These are phyloP conservation scores for Floccularia luteovirens DNA, from an alignment of 768 basidiomycete genomes.

Conservation along the genomic window DNA sequence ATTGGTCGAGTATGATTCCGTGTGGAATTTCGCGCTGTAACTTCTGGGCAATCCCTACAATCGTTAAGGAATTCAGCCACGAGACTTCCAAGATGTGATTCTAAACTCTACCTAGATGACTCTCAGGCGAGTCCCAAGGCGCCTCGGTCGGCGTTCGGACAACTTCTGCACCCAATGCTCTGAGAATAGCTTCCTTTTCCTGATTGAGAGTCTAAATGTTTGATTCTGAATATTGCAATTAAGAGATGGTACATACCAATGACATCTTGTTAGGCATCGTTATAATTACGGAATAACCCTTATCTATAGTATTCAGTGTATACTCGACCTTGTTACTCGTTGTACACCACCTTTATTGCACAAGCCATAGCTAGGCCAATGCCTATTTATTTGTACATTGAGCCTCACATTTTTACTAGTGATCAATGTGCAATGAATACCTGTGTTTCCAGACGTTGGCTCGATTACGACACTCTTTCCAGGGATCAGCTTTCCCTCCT, in stretches of 20 bases:
- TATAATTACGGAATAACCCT: slow-evolving; percentile 90
- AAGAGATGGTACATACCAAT: slow-evolving; percentile 31
- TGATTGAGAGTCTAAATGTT: slow-evolving; percentile 13
- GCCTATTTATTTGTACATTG: slow-evolving; percentile 32
- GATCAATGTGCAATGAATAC: slow-evolving; percentile 26
- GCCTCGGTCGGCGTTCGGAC: slow-evolving; percentile 90
- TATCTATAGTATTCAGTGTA: slow-evolving; percentile 74
- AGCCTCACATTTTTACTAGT: not conserved
- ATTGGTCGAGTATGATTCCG: slow-evolving; percentile 92
- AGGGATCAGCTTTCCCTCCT: slow-evolving; percentile 75
- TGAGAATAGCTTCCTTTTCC: slow-evolving; percentile 92
- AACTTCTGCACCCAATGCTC: slow-evolving; percentile 90
- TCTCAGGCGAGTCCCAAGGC: slow-evolving; percentile 82
- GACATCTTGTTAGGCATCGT: slow-evolving; percentile 96
- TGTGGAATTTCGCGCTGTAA: slow-evolving; percentile 74
- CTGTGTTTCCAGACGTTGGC: slow-evolving; percentile 94
- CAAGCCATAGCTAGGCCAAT: slow-evolving; percentile 92
- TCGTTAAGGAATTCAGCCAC: slow-evolving; percentile 87
- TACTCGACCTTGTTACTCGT: slow-evolving; percentile 12
- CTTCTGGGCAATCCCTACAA: slow-evolving; percentile 75
- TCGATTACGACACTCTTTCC: slow-evolving; percentile 92
- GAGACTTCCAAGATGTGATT: slow-evolving; percentile 31
- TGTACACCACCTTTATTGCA: slow-evolving; percentile 74
- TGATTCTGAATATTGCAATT: not conserved
- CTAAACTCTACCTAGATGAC: slow-evolving; percentile 77